Conservation (phyloP, 1,139 yeast genomes). For the Yamadazyma atmosphaerica region DNA sequence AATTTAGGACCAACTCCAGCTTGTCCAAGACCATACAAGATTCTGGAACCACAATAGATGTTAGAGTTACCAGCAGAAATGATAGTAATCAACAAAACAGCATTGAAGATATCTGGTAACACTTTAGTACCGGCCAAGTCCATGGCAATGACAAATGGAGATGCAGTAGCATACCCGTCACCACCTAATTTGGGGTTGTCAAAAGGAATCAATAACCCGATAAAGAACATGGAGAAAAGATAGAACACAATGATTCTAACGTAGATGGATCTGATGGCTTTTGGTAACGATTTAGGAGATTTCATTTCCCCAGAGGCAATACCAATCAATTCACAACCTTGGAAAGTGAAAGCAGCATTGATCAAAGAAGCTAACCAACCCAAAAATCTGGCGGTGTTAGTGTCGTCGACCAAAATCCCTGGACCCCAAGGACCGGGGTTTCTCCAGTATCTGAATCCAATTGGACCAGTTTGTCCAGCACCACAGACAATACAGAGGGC, state of each 20-base stretch:
- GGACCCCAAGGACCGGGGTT: conserved; percentile 88
- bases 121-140: conserved; percentile 69
- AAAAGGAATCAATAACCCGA: conserved; percentile 82
- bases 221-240: conserved; percentile 74
- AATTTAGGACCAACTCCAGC: conserved; percentile 61
- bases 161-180: conserved; percentile 38
- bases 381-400: conserved; percentile 57
- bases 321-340: conserved; percentile 83
- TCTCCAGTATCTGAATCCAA: conserved; percentile 90
- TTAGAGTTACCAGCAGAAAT: conserved; percentile 83
- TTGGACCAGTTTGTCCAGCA: conserved; percentile 65
- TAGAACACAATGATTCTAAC: conserved; percentile 80
- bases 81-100: conserved; percentile 66
- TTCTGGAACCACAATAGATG: conserved; percentile 75
- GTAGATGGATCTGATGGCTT: conserved; percentile 80
- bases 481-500: conserved; percentile 74
- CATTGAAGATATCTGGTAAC: conserved; percentile 73
- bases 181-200: conserved; percentile 51
- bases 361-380: conserved; percentile 67
- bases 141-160: conserved; percentile 60
- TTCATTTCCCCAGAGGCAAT: conserved; percentile 86
- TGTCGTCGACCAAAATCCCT: conserved; percentile 47
- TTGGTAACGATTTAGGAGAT: conserved; percentile 82
- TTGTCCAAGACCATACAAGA: conserved; percentile 64
- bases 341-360: conserved; percentile 75